Base-by-base conservation (phyloP, 2,329 filamentous ascomycete species). In the Trichoderma brevicompactum region DNA sequence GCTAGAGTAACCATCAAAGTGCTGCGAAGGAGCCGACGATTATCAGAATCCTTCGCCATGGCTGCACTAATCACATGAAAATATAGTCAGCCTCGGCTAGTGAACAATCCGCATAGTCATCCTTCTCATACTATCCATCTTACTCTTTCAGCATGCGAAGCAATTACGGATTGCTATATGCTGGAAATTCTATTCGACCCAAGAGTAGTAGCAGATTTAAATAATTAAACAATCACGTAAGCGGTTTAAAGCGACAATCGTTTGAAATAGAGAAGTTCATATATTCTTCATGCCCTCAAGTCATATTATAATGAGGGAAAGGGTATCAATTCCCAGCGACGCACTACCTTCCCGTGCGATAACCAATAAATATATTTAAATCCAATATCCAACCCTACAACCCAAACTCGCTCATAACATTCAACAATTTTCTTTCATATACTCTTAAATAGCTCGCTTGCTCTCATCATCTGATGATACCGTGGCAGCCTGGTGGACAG, bases 251-350 rank as follows among this genome's bases (percentile, higher is more conserved):
- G 7, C 0, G 53, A 34, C 7, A 17, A 10, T 2, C 6, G 2
- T 13, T 44, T 60, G 32, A 44, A 52, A 44, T 13, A 38, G 17
- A 19, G 13, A 54, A 38, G 32, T 40, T 53, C 49, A 15, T 50
- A 40, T 52, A 65, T 65, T 59, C 8, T 65, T 46, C 44, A 40
- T 43, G 12, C 41, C n/a, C 58, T 53, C 43, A 66, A 36, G n/a
- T 52, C 7, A 32, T 46, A 40, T 63, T 43, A 50, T 66, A 23
- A 64, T 49, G 52, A 66, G 60, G 58, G 60, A 53, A 66, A 58
- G 65, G 65, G 65, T 66, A 66, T 66, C 65, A 64, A 58, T 46
- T 65, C 55, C 48, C 53, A 43, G 13, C 5, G 17, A 23, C 38
- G 40, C 44, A 34, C 56, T 15, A 59, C 43, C 53, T 32, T 10